phyloP scores from a whole-genome alignment of 2,329 filamentous ascomycete genomes.

The Colletotrichum liaoningense region DNA sequence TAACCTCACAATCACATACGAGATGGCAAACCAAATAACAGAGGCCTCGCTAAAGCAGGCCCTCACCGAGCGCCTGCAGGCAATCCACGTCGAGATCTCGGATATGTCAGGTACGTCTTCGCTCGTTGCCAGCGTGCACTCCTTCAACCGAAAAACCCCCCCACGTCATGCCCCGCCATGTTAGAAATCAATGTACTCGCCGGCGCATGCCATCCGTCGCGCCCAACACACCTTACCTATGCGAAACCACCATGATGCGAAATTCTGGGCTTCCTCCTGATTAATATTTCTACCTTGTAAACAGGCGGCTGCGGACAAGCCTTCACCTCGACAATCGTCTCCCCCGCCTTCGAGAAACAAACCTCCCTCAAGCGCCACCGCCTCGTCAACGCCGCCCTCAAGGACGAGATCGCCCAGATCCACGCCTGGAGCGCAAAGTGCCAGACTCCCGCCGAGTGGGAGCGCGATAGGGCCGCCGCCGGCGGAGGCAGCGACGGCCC shows the following conservation, averaged over 20 bases:
- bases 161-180: slow-evolving; percentile 29
- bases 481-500: slow-evolving; percentile 45
- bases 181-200: slow-evolving; percentile 10
- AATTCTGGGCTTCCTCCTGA: too few species aligned
- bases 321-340: slow-evolving; percentile 70
- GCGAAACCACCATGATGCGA: too few species aligned
- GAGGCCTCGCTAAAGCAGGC: slow-evolving; percentile 76
- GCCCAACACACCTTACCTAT: not conserved
- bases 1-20: not conserved
- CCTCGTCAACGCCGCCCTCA: slow-evolving; percentile 84
- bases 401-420: slow-evolving; percentile 88
- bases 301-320: slow-evolving; percentile 67
- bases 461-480: slow-evolving; percentile 65
- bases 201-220: slow-evolving; percentile 20
- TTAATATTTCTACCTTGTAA: too few species aligned
- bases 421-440: slow-evolving; percentile 97
- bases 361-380: slow-evolving; percentile 86
- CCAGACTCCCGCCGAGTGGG: slow-evolving; percentile 91
- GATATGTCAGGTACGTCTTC: slow-evolving; percentile 84
- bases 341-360: slow-evolving; percentile 76
- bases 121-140: not conserved
- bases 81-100: slow-evolving; percentile 85
- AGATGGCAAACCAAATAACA: slow-evolving; percentile 74
- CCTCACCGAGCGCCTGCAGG: slow-evolving; percentile 76
- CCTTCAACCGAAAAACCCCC: not conserved